phyloP scores from a whole-genome alignment of 768 basidiomycete species.

The Boletus pseudo-olivaceus region DNA sequence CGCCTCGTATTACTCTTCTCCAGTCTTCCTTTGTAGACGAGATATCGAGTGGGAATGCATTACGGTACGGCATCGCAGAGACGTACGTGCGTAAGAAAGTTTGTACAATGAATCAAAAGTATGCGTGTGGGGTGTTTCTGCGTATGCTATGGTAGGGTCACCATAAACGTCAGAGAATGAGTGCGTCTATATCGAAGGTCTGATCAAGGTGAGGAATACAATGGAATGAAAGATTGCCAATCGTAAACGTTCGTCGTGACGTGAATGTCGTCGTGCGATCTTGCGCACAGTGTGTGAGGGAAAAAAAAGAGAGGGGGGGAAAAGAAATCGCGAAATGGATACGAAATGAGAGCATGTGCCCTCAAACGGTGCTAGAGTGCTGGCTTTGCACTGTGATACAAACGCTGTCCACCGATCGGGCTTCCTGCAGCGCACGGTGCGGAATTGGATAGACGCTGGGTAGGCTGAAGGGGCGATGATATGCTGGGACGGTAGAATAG shows the following conservation, averaged over 20 bases:
- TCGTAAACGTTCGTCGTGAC: constrained; percentile 14
- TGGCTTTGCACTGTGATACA: constrained; percentile 16
- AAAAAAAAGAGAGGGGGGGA: too few relatives aligned
- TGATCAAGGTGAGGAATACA: neutral
- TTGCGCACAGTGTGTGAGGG: constrained; percentile 3
- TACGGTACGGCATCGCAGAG: constrained; percentile 12
- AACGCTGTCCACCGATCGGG: constrained; percentile 5
- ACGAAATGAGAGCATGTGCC: neutral
- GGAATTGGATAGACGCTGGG: constrained; percentile 7
- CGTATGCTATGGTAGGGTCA: neutral
- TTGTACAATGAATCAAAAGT: neutral
- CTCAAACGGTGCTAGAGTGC: constrained; percentile 3
- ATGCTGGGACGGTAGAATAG: constrained; percentile 1
- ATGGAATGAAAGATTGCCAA: neutral
- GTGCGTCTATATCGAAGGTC: neutral
- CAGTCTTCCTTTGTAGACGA: neutral
- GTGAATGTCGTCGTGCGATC: constrained; percentile 10
- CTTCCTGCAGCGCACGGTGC: neutral
- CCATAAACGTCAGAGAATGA: constrained; percentile 2
- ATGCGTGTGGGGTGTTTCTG: neutral
- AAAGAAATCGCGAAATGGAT: neutral
- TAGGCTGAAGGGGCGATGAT: constrained; percentile 16
- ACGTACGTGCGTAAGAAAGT: neutral
- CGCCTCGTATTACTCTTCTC: neutral
- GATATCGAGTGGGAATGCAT: neutral